These are phyloP conservation scores for Fraxinus latifolia DNA, from an alignment of 305 asterid species.

Conservation along the genomic window DNA sequence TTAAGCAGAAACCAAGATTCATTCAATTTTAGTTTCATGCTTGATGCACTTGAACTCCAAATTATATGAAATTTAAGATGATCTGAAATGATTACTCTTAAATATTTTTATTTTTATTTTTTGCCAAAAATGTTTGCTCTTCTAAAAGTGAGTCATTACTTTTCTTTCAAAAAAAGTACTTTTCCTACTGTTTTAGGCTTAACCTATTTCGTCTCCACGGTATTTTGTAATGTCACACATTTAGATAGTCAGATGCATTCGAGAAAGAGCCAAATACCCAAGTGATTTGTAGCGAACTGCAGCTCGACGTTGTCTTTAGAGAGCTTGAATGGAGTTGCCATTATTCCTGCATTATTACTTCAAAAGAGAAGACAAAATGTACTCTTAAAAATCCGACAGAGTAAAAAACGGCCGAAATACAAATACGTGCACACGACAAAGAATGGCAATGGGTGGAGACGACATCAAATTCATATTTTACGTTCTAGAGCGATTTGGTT, in stretches of 20 bases:
- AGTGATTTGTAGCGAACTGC: conserved; percentile 78
- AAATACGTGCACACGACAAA: not conserved
- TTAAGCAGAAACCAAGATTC: not conserved
- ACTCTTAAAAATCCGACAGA: not conserved
- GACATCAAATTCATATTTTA: not conserved
- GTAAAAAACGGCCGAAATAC: not conserved
- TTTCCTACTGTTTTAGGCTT: not conserved
- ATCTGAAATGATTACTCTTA: not conserved
- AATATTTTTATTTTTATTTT: too few species aligned
- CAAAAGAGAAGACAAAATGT: conserved; percentile 19
- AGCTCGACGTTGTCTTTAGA: conserved; percentile 72
- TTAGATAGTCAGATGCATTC: not conserved
- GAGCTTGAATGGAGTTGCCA: conserved; percentile 62
- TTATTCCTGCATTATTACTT: conserved; percentile 82
- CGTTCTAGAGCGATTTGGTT: not conserved
- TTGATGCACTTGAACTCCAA: not conserved
- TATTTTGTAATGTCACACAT: not conserved
- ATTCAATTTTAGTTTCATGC: not conserved
- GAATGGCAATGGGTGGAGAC: not conserved
- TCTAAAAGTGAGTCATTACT: not conserved
- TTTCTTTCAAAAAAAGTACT: not conserved
- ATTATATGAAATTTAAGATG: not conserved
- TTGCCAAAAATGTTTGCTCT: too few species aligned
- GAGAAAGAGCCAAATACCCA: conserved; percentile 43
- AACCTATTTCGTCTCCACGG: not conserved